Evolutionary conservation across 495 filamentous ascomycete genomes (phyloP).

Genomic region (Chaetomium fimeti): DNA sequence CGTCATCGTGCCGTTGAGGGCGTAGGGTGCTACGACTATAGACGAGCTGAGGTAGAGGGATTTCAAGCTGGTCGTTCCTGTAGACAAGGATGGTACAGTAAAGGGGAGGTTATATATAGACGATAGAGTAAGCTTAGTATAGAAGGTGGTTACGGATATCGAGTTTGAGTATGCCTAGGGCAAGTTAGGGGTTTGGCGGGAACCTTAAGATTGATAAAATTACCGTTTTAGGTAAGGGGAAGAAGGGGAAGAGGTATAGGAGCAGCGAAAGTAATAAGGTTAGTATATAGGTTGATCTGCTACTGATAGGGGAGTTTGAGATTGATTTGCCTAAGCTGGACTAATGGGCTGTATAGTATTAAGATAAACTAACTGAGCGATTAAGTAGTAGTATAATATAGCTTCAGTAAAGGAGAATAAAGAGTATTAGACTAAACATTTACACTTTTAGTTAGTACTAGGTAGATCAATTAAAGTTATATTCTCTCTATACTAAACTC

Average conservation of each 20-base stretch:
- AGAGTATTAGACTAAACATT: no score
- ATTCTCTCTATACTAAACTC: no score
- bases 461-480: no score
- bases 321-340: no score
- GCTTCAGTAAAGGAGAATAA: no score
- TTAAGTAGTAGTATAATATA: no score
- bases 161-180: slow-evolving; percentile 55
- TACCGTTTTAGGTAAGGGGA: slow-evolving; percentile 47
- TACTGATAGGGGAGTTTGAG: slow-evolving; percentile 22
- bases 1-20: slow-evolving; percentile 63
- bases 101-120: slow-evolving; percentile 57
- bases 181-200: slow-evolving; percentile 53
- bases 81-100: slow-evolving; percentile 48
- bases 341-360: no score
- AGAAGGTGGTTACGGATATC: slow-evolving; percentile 48
- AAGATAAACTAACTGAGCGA: no score
- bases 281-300: slow-evolving; percentile 19
- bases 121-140: slow-evolving; percentile 58
- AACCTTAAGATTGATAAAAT: slow-evolving; percentile 55
- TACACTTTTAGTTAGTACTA: neutral
- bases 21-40: slow-evolving; percentile 65
- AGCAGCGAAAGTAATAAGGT: no score
- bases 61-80: slow-evolving; percentile 70
- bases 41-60: slow-evolving; percentile 61
- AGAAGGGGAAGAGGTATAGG: slow-evolving; percentile 14